Evolutionary conservation across 345 rosid genomes (phyloP).

Genomic region (Anastatica hierochuntica): DNA sequence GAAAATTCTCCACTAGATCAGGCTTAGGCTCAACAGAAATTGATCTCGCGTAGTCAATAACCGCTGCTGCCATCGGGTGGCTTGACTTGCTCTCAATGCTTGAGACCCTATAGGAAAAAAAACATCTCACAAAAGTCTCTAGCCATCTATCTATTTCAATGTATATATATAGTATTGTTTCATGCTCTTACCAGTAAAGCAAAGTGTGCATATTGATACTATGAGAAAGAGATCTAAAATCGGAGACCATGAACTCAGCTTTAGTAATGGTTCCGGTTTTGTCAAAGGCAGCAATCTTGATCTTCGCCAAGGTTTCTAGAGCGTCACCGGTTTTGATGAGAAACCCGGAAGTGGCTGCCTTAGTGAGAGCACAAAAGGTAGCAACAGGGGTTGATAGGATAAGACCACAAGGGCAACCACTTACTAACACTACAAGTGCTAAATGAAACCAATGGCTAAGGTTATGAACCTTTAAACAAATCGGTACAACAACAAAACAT

Average conservation of each 20-base stretch:
- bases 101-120: conserved; percentile 50
- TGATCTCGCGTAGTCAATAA: conserved; percentile 50
- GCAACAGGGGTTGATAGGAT: conserved; percentile 86
- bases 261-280: conserved; percentile 87
- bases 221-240: conserved; percentile 35
- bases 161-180: neutral
- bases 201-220: conserved; percentile 30
- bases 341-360: conserved; percentile 71
- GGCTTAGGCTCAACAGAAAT: conserved; percentile 55
- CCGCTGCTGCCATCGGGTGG: conserved; percentile 81
- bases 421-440: conserved; percentile 72
- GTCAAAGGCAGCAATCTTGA: conserved; percentile 62
- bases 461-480: conserved; percentile 28
- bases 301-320: conserved; percentile 63
- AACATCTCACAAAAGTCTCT: neutral
- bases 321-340: conserved; percentile 70
- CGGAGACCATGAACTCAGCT: conserved; percentile 63
- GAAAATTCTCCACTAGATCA: conserved; percentile 44
- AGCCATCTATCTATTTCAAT: neutral
- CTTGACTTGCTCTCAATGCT: conserved; percentile 86
- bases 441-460: conserved; percentile 52
- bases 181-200: conserved; percentile 48
- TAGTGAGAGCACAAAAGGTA: conserved; percentile 75
- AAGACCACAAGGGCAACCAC: conserved; percentile 87
- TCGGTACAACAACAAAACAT: conserved; percentile 44